Evolutionary conservation across 2,329 filamentous ascomycete species (phyloP), one percentile per base, ranked within the genome.

Genomic region (Apiospora koreana): DNA sequence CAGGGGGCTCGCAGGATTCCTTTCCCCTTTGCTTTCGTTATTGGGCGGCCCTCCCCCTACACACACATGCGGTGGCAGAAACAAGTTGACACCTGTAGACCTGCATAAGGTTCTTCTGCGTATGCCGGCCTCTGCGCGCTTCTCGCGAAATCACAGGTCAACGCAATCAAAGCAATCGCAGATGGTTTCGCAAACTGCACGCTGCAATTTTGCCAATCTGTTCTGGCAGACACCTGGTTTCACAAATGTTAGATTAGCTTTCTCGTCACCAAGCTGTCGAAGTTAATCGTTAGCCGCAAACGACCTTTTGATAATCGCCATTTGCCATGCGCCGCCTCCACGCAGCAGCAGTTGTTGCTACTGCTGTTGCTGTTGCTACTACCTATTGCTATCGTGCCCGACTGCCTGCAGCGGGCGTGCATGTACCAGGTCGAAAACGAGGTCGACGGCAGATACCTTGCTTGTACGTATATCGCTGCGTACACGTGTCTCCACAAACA

Each of bases 401-500:
- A 12, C 25, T n/a, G 18, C 28, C 28, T 21, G 25, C 50, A 58
- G 50, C 50, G 35, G 28, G 28, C n/a, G 46, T 58, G 50, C 50
- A 58, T 35, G 28, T 58, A 58, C 16, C 16, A 35, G 16, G 50
- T 21, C 48, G 12, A 31, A 31, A 35, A 58, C 8, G 50, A 35
- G 28, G 50, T 35, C 50, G 25, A 28, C 25, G 14, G 18, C 48
- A 54, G 25, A 14, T 25, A 31, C 23, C 10, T 28, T 18, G 28
- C 50, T n/a, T 62, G 12, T 31, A 38, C 10, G 21, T 14, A 54
- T 23, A 16, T 14, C 3, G 23, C 10, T 16, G 25, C 48, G n/a
- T n/a, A 38, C 31, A 62, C 54, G 54, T 38, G 54, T 62, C 31
- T 62, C 54, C 54, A 62, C 54, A n/a, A 62, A n/a, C 31, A 62